Percentiles rank a stretch among this genome's conserved stretches.
Conservation (phyloP, 2,329 filamentous ascomycete species). For the Magnaporthiopsis rhizophila region DNA sequence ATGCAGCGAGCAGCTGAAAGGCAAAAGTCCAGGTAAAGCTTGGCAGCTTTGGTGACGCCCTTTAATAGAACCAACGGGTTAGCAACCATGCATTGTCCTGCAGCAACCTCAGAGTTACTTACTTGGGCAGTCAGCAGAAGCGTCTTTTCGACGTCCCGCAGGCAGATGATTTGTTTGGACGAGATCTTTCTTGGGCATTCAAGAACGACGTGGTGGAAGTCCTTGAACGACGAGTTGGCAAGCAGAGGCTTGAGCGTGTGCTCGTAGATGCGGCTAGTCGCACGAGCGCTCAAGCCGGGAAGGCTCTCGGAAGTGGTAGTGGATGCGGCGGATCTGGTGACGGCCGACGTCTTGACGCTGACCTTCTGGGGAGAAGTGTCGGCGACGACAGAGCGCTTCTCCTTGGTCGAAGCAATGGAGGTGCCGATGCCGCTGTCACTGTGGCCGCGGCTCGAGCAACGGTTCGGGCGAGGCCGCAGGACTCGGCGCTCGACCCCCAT, state of each 20-base stretch:
- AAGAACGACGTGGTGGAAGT: constrained; percentile 72
- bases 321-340: constrained; percentile 49
- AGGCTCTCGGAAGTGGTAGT: constrained; percentile 40
- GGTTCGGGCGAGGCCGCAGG: constrained; percentile 42
- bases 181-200: constrained; percentile 73
- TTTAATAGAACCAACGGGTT: constrained; percentile 63
- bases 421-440: constrained; percentile 82
- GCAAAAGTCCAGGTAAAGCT: constrained; percentile 77
- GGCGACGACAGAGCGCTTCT: constrained; percentile 32
- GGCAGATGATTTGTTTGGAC: constrained; percentile 78
- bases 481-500: constrained; percentile 37
- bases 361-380: constrained; percentile 31
- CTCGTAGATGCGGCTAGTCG: constrained; percentile 71
- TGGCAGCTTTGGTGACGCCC: constrained; percentile 68
- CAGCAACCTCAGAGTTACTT: constrained; percentile 50
- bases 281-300: constrained; percentile 57
- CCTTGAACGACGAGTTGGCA: constrained; percentile 62
- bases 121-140: constrained; percentile 86
- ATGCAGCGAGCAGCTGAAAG: constrained; percentile 84
- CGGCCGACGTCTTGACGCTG: constrained; percentile 39
- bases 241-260: constrained; percentile 73
- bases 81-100: constrained; percentile 53
- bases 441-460: constrained; percentile 53
- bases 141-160: constrained; percentile 91
- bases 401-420: constrained; percentile 58